phyloP scores from a whole-genome alignment of 192 early-diverging fungal species.

The Entomortierella beljakovae region DNA sequence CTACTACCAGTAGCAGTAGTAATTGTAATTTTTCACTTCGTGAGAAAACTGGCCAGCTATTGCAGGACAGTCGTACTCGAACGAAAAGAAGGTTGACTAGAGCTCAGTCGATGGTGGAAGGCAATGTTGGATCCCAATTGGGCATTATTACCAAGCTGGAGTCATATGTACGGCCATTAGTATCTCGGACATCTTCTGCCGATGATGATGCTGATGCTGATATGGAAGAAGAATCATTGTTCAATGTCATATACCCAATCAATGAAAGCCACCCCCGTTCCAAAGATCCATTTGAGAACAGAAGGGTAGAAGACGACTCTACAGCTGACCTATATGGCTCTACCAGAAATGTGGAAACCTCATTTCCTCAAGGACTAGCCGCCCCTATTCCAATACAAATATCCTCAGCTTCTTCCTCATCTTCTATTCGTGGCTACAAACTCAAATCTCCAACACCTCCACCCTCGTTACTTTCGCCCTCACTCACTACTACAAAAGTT shows the following conservation, averaged over 20 bases:
- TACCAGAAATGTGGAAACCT: background rate
- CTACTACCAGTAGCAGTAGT: background rate
- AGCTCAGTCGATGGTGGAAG: background rate
- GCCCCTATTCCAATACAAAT: constrained; percentile 14
- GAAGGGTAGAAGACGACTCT: background rate
- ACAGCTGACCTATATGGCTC: background rate
- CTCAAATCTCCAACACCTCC: constrained; percentile 28
- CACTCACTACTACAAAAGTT: constrained; percentile 28
- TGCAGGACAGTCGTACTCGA: background rate
- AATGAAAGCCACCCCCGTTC: too few relatives aligned
- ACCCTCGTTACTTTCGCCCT: constrained; percentile 25
- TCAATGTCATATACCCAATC: too few relatives aligned
- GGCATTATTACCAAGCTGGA: background rate
- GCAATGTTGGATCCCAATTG: background rate
- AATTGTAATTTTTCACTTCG: background rate
- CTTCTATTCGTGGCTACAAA: background rate
- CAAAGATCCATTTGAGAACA: too few relatives aligned
- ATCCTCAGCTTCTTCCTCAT: background rate
- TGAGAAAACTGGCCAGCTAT: background rate
- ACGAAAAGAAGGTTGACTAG: background rate
- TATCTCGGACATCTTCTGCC: too few relatives aligned
- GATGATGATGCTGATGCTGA: background rate
- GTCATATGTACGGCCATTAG: background rate
- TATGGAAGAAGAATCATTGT: too few relatives aligned
- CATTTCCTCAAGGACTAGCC: background rate